A percentile compares a stretch with the other conserved stretches of the same genome.
phyloP scores from a whole-genome alignment of 805 yeast genomes.

The Metschnikowia henanensis region DNA sequence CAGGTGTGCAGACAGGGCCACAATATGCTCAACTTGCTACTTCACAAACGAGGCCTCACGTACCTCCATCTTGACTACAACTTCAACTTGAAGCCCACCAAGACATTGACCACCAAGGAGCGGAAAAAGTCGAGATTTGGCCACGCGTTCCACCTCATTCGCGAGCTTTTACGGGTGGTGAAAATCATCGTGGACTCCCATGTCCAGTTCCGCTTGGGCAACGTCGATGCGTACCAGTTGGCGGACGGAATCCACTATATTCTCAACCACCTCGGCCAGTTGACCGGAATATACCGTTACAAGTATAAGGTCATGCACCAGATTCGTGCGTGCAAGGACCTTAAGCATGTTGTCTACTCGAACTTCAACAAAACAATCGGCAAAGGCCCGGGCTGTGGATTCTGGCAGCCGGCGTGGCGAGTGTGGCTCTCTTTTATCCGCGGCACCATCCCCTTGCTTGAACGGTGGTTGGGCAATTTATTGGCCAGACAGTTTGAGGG shows the following conservation, averaged over 20 bases:
- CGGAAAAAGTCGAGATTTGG: conserved; percentile 96
- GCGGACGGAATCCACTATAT: conserved; percentile 95
- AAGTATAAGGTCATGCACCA: conserved; percentile 99
- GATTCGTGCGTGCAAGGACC: conserved; percentile 91
- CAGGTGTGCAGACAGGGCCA: conserved; percentile 93
- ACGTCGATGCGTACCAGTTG: conserved; percentile 87
- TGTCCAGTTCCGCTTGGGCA: conserved; percentile 86
- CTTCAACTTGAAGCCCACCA: conserved; percentile 94
- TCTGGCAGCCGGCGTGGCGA: conserved; percentile 99
- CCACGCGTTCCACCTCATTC: conserved; percentile 88
- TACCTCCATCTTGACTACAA: conserved; percentile 94
- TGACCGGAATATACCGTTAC: conserved; percentile 95
- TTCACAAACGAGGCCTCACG: conserved; percentile 88
- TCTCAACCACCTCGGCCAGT: conserved; percentile 89
- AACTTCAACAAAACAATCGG: conserved; percentile 85
- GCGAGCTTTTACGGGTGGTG: conserved; percentile 83
- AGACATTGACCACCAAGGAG: conserved; percentile 94
- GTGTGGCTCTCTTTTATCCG: conserved; percentile 92
- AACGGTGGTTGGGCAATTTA: conserved; percentile 92
- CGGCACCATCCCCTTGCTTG: conserved; percentile 88
- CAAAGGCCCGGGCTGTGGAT: conserved; percentile 98
- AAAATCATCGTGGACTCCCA: conserved; percentile 92
- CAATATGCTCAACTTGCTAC: conserved; percentile 85
- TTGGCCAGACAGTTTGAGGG: conserved; percentile 96
- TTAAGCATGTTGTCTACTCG: conserved; percentile 88